Conservation (phyloP, 1,284 basidiomycete species). For the Kwoniella shivajii region DNA sequence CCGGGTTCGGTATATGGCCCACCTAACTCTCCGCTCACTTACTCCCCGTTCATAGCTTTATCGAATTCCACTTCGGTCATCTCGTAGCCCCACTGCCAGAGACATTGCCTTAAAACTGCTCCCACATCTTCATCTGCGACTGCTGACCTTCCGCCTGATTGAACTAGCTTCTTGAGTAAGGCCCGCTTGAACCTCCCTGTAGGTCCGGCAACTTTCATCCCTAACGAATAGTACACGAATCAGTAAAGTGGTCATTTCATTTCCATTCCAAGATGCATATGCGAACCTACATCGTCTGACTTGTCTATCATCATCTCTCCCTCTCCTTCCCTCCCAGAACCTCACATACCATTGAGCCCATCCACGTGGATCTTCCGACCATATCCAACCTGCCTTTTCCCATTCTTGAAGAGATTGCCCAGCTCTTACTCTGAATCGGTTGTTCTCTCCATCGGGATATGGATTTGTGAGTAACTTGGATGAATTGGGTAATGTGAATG, state of each 20-base stretch:
- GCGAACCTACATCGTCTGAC: slow-evolving; percentile 52
- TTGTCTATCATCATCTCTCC: slow-evolving; percentile 56
- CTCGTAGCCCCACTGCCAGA: slow-evolving; percentile 52
- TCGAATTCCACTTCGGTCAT: slow-evolving; percentile 37
- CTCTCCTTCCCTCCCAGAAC: slow-evolving; percentile 56
- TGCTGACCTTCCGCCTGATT: slow-evolving; percentile 38
- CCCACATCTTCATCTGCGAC: slow-evolving; percentile 43
- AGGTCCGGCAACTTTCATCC: slow-evolving; percentile 57
- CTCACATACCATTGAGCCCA: slow-evolving; percentile 58
- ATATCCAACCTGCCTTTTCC: slow-evolving; percentile 58
- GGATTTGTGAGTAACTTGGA: slow-evolving; percentile 30
- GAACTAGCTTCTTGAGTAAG: slow-evolving; percentile 52
- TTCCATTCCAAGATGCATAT: background rate
- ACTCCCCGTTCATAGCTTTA: slow-evolving; percentile 25
- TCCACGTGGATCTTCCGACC: slow-evolving; percentile 55
- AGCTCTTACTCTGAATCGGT: slow-evolving; percentile 55
- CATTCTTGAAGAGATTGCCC: slow-evolving; percentile 56
- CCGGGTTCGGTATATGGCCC: no score
- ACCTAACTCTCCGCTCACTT: no score
- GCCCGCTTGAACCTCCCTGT: slow-evolving; percentile 55
- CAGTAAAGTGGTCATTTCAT: background rate
- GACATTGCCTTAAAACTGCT: slow-evolving; percentile 43
- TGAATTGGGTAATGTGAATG: slow-evolving; percentile 22
- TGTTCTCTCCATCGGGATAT: slow-evolving; percentile 46
- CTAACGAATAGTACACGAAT: slow-evolving; percentile 20